Conservation (phyloP, 2,329 filamentous ascomycete species). For the Parastagonospora avenae region DNA sequence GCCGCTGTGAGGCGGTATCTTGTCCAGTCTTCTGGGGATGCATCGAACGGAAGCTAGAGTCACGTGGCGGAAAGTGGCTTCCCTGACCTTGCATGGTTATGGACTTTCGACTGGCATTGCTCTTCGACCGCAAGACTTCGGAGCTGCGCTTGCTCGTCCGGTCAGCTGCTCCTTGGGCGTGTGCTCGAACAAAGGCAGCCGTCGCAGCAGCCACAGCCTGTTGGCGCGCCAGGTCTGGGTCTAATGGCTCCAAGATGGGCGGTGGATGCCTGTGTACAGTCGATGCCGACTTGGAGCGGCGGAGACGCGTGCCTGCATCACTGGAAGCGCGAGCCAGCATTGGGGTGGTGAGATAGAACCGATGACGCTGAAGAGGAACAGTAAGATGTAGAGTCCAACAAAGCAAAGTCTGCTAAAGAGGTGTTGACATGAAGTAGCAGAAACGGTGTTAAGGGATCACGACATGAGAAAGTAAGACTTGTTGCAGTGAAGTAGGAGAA, state of each 20-base stretch:
- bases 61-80: conserved; percentile 44
- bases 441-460: conserved; percentile 9
- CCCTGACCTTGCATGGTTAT: conserved; percentile 33
- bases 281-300: conserved; percentile 45
- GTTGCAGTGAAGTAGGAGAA: background rate
- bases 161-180: conserved; percentile 24
- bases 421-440: conserved; percentile 23
- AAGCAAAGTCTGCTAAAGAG: conserved; percentile 28
- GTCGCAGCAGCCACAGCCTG: conserved; percentile 48
- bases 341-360: conserved; percentile 19
- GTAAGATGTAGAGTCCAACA: conserved; percentile 23
- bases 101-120: conserved; percentile 42
- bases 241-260: conserved; percentile 21
- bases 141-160: conserved; percentile 18
- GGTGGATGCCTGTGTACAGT: conserved; percentile 32
- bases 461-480: background rate
- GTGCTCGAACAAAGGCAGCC: conserved; percentile 42
- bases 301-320: conserved; percentile 44
- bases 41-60: conserved; percentile 34
- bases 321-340: conserved; percentile 46
- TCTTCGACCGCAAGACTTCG: conserved; percentile 36
- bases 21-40: conserved; percentile 20
- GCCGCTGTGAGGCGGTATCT: conserved; percentile 11
- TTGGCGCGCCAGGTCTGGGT: conserved; percentile 37
- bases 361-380: conserved; percentile 17